Base-by-base conservation (phyloP, 495 filamentous ascomycete genomes). In the Penicillium lagena region DNA sequence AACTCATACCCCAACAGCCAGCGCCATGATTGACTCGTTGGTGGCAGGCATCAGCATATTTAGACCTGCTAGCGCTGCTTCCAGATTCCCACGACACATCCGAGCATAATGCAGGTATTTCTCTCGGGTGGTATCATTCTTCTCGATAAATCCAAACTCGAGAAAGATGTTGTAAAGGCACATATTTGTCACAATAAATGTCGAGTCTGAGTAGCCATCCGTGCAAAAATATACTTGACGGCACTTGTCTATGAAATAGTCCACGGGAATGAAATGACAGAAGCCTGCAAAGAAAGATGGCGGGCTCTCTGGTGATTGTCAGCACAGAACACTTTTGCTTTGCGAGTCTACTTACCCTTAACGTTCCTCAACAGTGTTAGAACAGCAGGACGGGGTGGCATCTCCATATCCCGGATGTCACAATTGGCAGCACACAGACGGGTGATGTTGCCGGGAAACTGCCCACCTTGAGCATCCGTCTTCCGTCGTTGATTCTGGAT, bases 171-270 rank as follows among this genome's bases (percentile, higher is more conserved):
- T 74, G 35, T 77, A 78, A 4, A 86, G 59, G 0, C 75, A 72
- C 9, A 75, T 68, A 44, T 79, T 80, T 0, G 80, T 72, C 11
- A 76, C 61, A 17, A 81, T 74, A 42, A 79, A 80, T 0, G 71
- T 72, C 1, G 73, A 67, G 29, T 78, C 64, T 2, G 77, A 73
- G 47, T 70, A 73, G 12, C 80, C 74, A 7, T 81, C 76, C 1
- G 75, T 76, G 14, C 68, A 66, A 39, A 84, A 83, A 46, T 79
- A 85, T 0, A 83, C 64, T 45, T 71, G 67, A 5, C 75, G 74
- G 47, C 77, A 82, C 39, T 71, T 71, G n/a, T 78, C 73, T n/a
- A 64, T 62, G 39, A 84, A 80, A 34, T 74, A 68, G 1, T 79
- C 73, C 22, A 78, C 46, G 7, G 69, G 62, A 9, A 80, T 50